Base-by-base conservation (phyloP, 2,329 filamentous ascomycete species). In the Escovopsis sp. region DNA sequence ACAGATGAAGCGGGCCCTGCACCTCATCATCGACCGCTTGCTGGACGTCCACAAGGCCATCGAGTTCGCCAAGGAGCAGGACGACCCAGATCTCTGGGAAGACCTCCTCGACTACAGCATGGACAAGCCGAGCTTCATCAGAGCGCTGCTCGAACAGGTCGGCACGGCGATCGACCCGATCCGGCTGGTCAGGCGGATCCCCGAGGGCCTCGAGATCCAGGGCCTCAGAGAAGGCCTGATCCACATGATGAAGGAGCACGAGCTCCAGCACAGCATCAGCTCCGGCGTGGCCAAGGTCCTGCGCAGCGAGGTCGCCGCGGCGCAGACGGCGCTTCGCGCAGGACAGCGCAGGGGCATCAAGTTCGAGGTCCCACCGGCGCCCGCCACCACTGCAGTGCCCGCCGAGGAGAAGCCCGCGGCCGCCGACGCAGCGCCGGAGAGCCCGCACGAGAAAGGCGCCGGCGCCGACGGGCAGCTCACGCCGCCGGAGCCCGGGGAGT, bases 111-210 rank as follows among this genome's bases (percentile, higher is more conserved):
- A 89, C 51, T 96, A 96, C 60, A 89, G 84, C 46, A 96, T 98
- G 91, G 87, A 95, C 63, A 94, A 95, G 56, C 91, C 91, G 1
- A 77, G 77, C 34, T 98, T 98, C 63, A 96, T 98, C 50, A 81
- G 85, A 11, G 88, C 84, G 0, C 67, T 98, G 4, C 74, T 98
- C 0, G 86, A 94, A 53, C 86, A 96, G 63, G 89, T 94, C 2
- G 91, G 91, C 31, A 96, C 88, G 1, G 78, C 86, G 2, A 91
- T 98, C 53, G 81, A 96, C 53, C 91, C 91, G 0, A 89, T 96
- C 47, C 83, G 81, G 13, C 74, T 98, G 4, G 85, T 98, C 6
- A 74, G 84, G 12, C 77, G 88, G 5, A 98, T 98, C 25, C 91
- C 91, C 0, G 86, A 93, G 54, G 88, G 91, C 0, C 70, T 98